Evolutionary conservation across 108 stramenopile genomes (phyloP).

Genomic region (Tribonema minus): DNA sequence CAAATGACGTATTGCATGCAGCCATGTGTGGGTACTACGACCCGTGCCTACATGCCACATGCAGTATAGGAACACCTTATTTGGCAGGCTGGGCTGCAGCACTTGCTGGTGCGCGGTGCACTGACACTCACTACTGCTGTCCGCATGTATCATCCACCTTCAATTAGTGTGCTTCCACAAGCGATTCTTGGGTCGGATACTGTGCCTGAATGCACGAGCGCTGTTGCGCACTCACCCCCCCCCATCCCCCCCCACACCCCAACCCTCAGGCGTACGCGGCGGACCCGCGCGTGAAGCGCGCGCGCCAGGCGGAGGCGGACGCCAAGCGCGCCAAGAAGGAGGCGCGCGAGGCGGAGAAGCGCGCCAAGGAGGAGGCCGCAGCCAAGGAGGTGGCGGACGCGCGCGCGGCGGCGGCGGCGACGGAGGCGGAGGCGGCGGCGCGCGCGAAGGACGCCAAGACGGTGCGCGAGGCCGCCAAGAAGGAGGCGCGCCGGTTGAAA

Average conservation of each 20-base stretch:
- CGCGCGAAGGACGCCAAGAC: slow-evolving; percentile 45
- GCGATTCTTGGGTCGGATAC: too few relatives aligned
- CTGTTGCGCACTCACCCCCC: not conserved
- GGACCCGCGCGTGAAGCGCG: slow-evolving; percentile 12
- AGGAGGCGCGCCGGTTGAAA: slow-evolving; percentile 34
- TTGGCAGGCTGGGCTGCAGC: too few relatives aligned
- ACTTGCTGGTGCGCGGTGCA: too few relatives aligned
- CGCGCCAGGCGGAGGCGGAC: slow-evolving; percentile 1
- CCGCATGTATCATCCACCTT: too few relatives aligned
- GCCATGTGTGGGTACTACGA: too few relatives aligned
- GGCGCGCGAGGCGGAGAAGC: slow-evolving; percentile 25
- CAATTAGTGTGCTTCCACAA: too few relatives aligned
- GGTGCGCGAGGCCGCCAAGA: slow-evolving; percentile 39
- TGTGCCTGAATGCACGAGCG: too few relatives aligned
- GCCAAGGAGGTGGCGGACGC: not conserved
- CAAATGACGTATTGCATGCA: too few relatives aligned
- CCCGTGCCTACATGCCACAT: too few relatives aligned
- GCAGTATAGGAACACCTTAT: too few relatives aligned
- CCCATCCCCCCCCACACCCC: not conserved
- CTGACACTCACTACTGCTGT: too few relatives aligned
- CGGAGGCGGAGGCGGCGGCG: slow-evolving; percentile 9
- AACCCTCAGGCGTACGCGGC: slow-evolving; percentile 7
- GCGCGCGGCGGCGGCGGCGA: not conserved
- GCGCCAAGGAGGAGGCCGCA: not conserved
- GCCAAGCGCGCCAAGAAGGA: slow-evolving; percentile 41